Conservation (phyloP, 306 rosid genomes). For the Arachis hypogaea region DNA sequence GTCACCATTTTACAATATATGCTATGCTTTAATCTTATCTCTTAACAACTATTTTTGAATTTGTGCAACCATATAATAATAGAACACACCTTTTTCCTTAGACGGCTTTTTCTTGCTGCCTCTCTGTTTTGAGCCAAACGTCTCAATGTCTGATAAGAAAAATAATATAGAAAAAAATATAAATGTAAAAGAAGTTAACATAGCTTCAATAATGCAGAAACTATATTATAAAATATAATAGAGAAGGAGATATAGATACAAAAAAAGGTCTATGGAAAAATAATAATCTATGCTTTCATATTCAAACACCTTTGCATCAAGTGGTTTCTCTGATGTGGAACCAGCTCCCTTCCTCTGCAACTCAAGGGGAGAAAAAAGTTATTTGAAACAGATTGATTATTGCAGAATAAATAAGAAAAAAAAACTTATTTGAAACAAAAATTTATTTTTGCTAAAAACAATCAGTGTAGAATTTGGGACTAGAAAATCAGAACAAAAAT, state of each 20-base stretch:
- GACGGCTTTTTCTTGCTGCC: slow-evolving; percentile 95
- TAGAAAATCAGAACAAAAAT: slow-evolving; percentile 15
- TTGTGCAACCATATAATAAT: background rate
- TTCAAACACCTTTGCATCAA: slow-evolving; percentile 81
- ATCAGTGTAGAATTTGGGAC: background rate
- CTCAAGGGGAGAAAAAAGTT: background rate
- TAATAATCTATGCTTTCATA: background rate
- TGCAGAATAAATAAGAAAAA: background rate
- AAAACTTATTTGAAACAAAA: background rate
- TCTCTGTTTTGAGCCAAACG: slow-evolving; percentile 96
- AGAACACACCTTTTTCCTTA: slow-evolving; percentile 77
- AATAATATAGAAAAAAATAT: too few species aligned
- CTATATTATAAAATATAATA: too few species aligned
- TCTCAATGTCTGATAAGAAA: slow-evolving; percentile 65
- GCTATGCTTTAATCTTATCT: background rate
- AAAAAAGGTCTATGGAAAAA: background rate
- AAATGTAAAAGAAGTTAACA: background rate
- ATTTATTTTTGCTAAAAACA: background rate
- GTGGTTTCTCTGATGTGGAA: slow-evolving; percentile 80
- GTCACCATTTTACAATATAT: too few species aligned
- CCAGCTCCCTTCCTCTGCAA: slow-evolving; percentile 81
- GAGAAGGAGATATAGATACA: background rate
- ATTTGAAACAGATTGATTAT: background rate
- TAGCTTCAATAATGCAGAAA: background rate
- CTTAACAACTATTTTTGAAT: background rate